These are phyloP conservation scores for Scheffersomyces titani DNA, from an alignment of 1,139 yeast genomes.

Conservation along the genomic window DNA sequence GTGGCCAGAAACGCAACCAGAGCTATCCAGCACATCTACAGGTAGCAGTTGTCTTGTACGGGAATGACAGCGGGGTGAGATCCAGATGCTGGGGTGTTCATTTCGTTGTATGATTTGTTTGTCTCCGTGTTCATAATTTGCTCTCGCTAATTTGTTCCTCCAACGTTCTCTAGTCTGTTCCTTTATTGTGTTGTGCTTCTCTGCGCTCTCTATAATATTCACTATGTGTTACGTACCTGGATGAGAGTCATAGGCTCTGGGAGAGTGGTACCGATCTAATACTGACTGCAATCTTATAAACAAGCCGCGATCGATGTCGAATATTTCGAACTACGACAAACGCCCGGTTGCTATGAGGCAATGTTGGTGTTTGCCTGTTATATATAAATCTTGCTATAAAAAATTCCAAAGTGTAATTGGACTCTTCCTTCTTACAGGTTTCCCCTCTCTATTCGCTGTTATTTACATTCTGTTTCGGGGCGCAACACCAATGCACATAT, in stretches of 20 bases:
- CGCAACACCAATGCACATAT: neutral
- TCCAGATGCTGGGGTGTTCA: too few relatives aligned
- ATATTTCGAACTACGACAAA: neutral
- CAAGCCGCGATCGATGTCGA: constrained; percentile 3
- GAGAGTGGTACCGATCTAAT: neutral
- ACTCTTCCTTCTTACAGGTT: neutral
- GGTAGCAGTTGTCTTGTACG: too few relatives aligned
- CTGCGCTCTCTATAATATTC: neutral
- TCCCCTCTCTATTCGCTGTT: constrained; percentile 1
- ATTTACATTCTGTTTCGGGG: neutral
- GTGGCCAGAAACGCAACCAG: too few relatives aligned
- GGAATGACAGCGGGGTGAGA: too few relatives aligned
- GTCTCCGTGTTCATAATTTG: too few relatives aligned
- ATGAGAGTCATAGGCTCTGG: neutral
- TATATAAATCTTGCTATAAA: neutral
- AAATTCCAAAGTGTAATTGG: neutral
- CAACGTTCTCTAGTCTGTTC: neutral
- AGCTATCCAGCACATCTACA: too few relatives aligned
- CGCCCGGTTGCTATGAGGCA: neutral
- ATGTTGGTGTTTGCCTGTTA: neutral
- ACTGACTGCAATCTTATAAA: neutral
- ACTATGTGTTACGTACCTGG: neutral
- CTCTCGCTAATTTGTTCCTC: too few relatives aligned
- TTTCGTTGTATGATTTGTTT: neutral
- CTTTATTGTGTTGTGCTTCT: too few relatives aligned